Evolutionary conservation across 176 grass and related monocot genomes (phyloP), one percentile per base, ranked within the genome.

Genomic region (Leersia perrieri): DNA sequence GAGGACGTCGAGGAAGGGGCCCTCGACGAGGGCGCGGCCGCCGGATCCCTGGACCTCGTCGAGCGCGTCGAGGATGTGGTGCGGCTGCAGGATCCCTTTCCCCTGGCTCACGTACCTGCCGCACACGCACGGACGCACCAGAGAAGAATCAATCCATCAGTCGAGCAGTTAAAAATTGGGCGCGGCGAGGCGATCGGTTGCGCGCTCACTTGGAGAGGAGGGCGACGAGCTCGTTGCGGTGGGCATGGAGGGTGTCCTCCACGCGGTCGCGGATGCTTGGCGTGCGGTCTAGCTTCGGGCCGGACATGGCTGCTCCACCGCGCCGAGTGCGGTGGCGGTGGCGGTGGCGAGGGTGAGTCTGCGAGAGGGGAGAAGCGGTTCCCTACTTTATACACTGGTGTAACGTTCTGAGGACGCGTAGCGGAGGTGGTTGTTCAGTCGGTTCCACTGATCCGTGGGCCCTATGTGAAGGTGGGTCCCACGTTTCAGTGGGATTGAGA

Each of bases 151-250:
- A 3, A 10, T 35, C 38, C 34, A 25, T 44, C 35, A 30, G 75
- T n/a, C 51, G 68, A 41, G 61, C 27, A 26, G 18, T 13, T 36
- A 60, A 70, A 49, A 31, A n/a, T 3, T 63, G 35, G 26, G 34
- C 16, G 10, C 0, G 23, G 18, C 18, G 3, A 0, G 12, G 27
- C 11, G 45, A 11, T 12, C 57, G 20, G 42, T 29, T 26, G 74
- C 5, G 10, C 23, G 32, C 81, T 84, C 45, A 94, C 86, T 86
- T 98, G 78, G 92, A 95, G 44, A 98, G 83, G 58, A 98, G 96
- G 34, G 88, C 86, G 64, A 98, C 90, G 84, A 98, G 90, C 49
- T 98, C 90, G 96, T 98, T 98, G 82, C 96, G 86, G 80, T 98
- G 84, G 75, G 84, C 92, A 33, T 72, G 70, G 72, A 98, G 88